These are phyloP conservation scores for Saccharomycopsis microspora DNA, from an alignment of 805 yeast genomes.

Conservation along the genomic window DNA sequence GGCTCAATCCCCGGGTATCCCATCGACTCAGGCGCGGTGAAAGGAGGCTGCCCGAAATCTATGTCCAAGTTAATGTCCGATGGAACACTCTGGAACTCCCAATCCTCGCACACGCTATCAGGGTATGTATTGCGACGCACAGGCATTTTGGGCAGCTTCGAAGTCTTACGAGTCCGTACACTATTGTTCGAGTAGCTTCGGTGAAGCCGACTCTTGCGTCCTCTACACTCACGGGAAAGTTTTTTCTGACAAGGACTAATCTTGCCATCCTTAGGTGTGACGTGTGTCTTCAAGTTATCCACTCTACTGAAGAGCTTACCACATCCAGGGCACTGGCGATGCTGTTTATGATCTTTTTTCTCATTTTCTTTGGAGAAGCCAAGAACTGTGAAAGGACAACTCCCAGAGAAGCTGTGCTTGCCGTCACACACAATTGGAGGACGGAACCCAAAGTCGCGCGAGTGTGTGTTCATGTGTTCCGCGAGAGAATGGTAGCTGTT, in stretches of 20 bases:
- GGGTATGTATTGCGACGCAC: no score
- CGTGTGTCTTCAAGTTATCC: slow-evolving; percentile 15
- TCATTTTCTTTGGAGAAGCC: slow-evolving; percentile 12
- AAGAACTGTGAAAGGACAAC: slow-evolving; percentile 14
- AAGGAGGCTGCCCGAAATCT: no score
- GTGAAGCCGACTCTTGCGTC: no score
- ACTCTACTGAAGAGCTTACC: slow-evolving; percentile 14
- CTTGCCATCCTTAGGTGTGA: slow-evolving; percentile 3
- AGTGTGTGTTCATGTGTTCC: slow-evolving; percentile 13
- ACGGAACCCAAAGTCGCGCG: slow-evolving; percentile 1
- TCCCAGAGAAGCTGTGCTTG: slow-evolving; percentile 1
- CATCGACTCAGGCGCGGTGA: no score
- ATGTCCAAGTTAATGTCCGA: no score
- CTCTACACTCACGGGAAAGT: not conserved
- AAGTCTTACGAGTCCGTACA: no score
- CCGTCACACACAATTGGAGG: slow-evolving; percentile 13
- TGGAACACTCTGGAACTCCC: no score
- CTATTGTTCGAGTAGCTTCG: no score
- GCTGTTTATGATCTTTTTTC: slow-evolving; percentile 13
- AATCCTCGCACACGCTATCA: no score
- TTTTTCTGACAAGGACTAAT: slow-evolving; percentile 12
- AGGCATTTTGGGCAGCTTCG: no score
- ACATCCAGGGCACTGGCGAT: slow-evolving; percentile 10
- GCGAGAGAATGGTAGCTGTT: slow-evolving; percentile 9
- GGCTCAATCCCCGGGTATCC: no score